A percentile compares a stretch with the other conserved stretches of the same genome.
phyloP scores from a whole-genome alignment of 2,329 filamentous ascomycete genomes.

The Aspergillus sp. region DNA sequence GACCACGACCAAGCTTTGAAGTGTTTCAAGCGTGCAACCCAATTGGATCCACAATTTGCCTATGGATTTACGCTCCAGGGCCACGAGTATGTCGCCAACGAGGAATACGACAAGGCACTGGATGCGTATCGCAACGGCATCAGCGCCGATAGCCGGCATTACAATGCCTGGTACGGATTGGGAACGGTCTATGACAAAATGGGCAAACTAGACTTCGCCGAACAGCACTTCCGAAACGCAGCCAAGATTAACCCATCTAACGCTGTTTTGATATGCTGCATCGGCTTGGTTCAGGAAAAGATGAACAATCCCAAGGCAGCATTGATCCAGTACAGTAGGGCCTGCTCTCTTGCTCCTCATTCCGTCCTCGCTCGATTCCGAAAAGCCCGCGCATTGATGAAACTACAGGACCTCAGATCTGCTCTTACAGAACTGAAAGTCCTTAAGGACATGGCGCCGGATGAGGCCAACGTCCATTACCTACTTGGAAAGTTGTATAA shows the following conservation, averaged over 20 bases:
- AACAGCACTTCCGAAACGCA: slow-evolving; percentile 86
- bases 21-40: slow-evolving; percentile 92
- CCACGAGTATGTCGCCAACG: slow-evolving; percentile 92
- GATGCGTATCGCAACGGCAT: slow-evolving; percentile 84
- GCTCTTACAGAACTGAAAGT: slow-evolving; percentile 81
- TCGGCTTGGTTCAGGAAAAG: slow-evolving; percentile 86
- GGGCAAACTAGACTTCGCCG: slow-evolving; percentile 86
- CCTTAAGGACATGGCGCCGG: slow-evolving; percentile 87
- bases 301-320: slow-evolving; percentile 79
- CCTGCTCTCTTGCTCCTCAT: slow-evolving; percentile 76
- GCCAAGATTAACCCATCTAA: slow-evolving; percentile 91
- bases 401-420: slow-evolving; percentile 65
- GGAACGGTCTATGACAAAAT: slow-evolving; percentile 81
- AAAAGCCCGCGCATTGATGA: slow-evolving; percentile 84
- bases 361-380: slow-evolving; percentile 87
- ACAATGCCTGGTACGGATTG: slow-evolving; percentile 97
- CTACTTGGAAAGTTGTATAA: slow-evolving; percentile 71
- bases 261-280: slow-evolving; percentile 86
- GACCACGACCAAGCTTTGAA: slow-evolving; percentile 93
- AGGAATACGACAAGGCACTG: slow-evolving; percentile 95
- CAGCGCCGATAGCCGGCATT: slow-evolving; percentile 82
- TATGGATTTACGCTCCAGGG: slow-evolving; percentile 96
- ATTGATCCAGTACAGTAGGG: slow-evolving; percentile 76
- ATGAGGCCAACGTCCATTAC: slow-evolving; percentile 96
- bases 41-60: slow-evolving; percentile 84